phyloP scores from a whole-genome alignment of 306 rosid genomes.

The Trifolium fragiferum region DNA sequence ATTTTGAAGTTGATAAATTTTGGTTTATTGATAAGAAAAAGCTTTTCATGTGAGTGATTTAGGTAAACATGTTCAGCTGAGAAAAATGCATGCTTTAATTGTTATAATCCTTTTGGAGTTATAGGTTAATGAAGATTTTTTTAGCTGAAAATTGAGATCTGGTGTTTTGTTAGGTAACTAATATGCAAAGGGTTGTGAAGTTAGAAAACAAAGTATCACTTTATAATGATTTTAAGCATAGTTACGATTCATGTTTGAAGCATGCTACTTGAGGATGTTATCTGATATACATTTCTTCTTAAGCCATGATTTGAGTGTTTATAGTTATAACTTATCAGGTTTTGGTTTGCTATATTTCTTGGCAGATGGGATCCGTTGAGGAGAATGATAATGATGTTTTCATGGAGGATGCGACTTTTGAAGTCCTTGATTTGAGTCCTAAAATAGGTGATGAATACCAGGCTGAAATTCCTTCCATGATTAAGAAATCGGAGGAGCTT shows the following conservation, averaged over 20 bases:
- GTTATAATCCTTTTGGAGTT: not conserved
- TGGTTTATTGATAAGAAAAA: not conserved
- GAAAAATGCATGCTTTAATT: too few species aligned
- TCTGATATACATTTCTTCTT: constrained; percentile 32
- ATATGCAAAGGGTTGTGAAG: not conserved
- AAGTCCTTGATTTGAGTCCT: constrained; percentile 47
- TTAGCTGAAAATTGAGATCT: not conserved
- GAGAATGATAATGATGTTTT: not conserved
- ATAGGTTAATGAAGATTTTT: too few species aligned
- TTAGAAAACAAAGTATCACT: not conserved
- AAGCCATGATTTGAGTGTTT: not conserved
- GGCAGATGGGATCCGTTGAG: constrained; percentile 56
- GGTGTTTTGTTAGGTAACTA: not conserved
- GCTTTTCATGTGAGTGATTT: not conserved
- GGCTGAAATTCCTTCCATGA: constrained; percentile 59
- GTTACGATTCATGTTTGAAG: constrained; percentile 24
- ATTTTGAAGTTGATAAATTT: not conserved
- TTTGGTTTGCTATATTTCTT: constrained; percentile 35
- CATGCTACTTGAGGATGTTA: constrained; percentile 35
- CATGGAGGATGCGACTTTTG: not conserved
- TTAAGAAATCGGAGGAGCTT: constrained; percentile 45
- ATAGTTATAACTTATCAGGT: not conserved
- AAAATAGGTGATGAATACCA: constrained; percentile 72
- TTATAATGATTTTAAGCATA: constrained; percentile 6
- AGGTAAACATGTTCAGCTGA: not conserved